Percentiles rank a stretch among this genome's conserved stretches.
phyloP scores from a whole-genome alignment of 495 filamentous ascomycete genomes.

The Baudoinia panamericana region DNA sequence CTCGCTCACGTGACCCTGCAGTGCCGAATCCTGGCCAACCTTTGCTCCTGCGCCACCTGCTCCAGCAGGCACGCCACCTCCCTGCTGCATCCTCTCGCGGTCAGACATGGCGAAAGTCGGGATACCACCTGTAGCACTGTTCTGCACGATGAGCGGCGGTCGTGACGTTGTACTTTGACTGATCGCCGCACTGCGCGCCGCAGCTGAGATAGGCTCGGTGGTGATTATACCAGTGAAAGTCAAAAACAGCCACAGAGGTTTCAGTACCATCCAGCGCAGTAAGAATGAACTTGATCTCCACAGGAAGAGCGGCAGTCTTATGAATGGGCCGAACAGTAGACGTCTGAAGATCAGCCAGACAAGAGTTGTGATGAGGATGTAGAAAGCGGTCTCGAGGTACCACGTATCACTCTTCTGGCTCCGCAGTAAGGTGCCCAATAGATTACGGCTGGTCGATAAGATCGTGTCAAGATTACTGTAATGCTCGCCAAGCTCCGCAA shows the following conservation, averaged over 20 bases:
- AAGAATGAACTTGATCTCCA: constrained; percentile 42
- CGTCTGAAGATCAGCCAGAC: constrained; percentile 75
- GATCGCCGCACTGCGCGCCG: not conserved
- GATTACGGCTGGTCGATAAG: constrained; percentile 53
- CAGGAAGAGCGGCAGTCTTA: constrained; percentile 15
- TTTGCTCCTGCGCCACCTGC: constrained; percentile 31
- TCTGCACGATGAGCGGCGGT: constrained; percentile 29
- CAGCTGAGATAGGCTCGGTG: not conserved
- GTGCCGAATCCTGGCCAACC: constrained; percentile 16
- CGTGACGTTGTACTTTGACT: not conserved
- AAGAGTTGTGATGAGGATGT: constrained; percentile 62
- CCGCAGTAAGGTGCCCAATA: constrained; percentile 65
- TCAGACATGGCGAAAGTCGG: constrained; percentile 20
- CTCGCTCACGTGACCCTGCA: constrained; percentile 37
- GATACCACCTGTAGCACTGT: constrained; percentile 29
- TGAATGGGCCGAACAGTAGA: constrained; percentile 69
- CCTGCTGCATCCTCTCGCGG: constrained; percentile 10
- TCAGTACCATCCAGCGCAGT: constrained; percentile 69
- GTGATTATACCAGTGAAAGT: constrained; percentile 8
- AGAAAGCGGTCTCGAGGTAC: constrained; percentile 84
- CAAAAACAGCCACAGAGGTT: constrained; percentile 28
- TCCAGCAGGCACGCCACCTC: constrained; percentile 23
- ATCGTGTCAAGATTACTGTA: constrained; percentile 69
- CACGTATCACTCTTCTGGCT: constrained; percentile 92
- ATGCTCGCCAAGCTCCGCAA: constrained; percentile 61